Conservation (phyloP, 148 eudicot species). For the Talinum fruticosum region DNA sequence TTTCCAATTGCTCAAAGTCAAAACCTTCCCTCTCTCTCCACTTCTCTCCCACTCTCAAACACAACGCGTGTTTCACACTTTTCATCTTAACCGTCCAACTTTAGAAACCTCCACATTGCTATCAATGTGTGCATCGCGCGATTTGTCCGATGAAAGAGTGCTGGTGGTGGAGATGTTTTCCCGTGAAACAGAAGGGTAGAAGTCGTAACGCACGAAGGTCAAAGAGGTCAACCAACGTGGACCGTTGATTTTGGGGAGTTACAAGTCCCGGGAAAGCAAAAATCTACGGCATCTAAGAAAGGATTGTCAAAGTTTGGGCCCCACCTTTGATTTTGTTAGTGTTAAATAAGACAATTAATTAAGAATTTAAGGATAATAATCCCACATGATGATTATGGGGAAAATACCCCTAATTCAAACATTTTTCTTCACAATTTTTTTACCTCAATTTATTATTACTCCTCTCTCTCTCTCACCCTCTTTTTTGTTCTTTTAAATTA, state of each 20-base stretch:
- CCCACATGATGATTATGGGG: too few species aligned
- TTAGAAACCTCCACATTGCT: too few species aligned
- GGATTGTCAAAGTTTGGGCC: slow-evolving; percentile 27
- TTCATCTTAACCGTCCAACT: background rate
- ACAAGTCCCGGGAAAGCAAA: slow-evolving; percentile 7
- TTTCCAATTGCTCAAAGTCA: slow-evolving; percentile 45
- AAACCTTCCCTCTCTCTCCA: slow-evolving; percentile 15
- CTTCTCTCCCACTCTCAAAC: background rate
- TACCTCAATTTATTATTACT: too few species aligned
- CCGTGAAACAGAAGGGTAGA: slow-evolving; percentile 10
- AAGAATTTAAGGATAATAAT: background rate
- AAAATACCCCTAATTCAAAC: too few species aligned
- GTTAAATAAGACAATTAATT: background rate
- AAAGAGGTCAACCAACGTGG: slow-evolving; percentile 31
- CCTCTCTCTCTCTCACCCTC: too few species aligned
- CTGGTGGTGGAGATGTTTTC: background rate
- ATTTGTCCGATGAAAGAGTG: background rate
- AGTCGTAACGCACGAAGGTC: slow-evolving; percentile 31
- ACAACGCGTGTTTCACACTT: background rate
- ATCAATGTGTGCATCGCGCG: background rate
- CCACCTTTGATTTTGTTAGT: slow-evolving; percentile 15
- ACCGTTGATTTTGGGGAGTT: slow-evolving; percentile 40
- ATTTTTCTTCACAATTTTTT: too few species aligned
- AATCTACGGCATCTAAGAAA: slow-evolving; percentile 21
- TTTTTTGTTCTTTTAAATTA: too few species aligned